Base-by-base conservation (phyloP, 2,329 filamentous ascomycete genomes). In the Coniella vitis region DNA sequence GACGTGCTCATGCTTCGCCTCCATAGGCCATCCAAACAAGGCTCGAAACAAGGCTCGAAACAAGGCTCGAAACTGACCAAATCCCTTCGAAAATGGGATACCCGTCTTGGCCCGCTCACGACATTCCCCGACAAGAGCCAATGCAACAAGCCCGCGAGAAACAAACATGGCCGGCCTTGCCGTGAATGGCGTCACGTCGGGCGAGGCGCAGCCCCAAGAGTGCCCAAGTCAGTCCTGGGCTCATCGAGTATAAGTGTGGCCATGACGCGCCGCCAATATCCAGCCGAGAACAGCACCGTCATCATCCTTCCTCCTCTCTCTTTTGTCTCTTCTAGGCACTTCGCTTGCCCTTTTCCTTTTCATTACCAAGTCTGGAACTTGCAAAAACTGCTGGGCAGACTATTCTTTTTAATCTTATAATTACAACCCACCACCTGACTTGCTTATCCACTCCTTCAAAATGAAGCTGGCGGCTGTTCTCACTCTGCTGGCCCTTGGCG, bases 331-430 rank as follows among this genome's bases (percentile, higher is more conserved):
- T n/a, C 29, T 21, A 19, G 4, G 17, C 29, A 35, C 17, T 35
- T n/a, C n/a, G n/a, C 16, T 36, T 45, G 9, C 34, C 9, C 13
- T n/a, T 14, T 7, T 37, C n/a, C 17, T 45, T 22, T 22, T 37
- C n/a, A 35, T 9, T 4, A 35, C n/a, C 42, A 35, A 45, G 42
- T 45, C 42, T 45, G 42, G 42, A 22, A 45, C 42, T 45, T 36
- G 32, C 10, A 16, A 13, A 22, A 36, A 37, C 42, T 45, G 31
- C 32, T 21, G 19, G 3, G 20, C 31, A 45, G 42, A 37, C 16
- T 16, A 25, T 37, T 10, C n/a, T 32, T 22, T 17, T 9, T 13
- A 20, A 29, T n/a, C n/a, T n/a, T n/a, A 4, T 22, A 19, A 19
- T 31, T 14, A 16, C 4, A 5, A 20, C 12, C 2, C 17, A 20